phyloP scores from a whole-genome alignment of 2,329 filamentous ascomycete genomes.

The Ceratocystis ficicola region DNA sequence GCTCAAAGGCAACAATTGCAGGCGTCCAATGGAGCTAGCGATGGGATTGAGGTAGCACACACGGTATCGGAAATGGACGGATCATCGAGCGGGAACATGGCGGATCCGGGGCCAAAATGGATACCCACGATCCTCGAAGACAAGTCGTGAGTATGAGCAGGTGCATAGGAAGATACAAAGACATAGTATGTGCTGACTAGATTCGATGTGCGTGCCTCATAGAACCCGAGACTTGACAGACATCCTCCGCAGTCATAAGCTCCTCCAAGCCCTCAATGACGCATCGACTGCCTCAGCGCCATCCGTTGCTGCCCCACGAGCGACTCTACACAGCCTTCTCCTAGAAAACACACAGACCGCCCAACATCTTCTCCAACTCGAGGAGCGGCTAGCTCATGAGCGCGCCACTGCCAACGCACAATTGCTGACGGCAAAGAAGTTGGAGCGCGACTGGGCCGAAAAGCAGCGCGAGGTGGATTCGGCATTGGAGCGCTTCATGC shows the following conservation, averaged over 20 bases:
- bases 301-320: constrained; percentile 53
- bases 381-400: constrained; percentile 44
- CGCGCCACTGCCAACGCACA: constrained; percentile 66
- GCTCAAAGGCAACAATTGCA: background rate
- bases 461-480: constrained; percentile 84
- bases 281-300: constrained; percentile 56
- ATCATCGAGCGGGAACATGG: background rate
- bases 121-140: constrained; percentile 64
- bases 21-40: background rate
- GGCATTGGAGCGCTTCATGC: constrained; percentile 71
- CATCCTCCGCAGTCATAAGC: constrained; percentile 49
- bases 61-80: constrained; percentile 13
- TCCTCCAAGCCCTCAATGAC: constrained; percentile 65
- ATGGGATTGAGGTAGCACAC: background rate
- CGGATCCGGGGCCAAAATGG: constrained; percentile 60
- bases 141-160: constrained; percentile 53
- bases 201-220: constrained; percentile 20
- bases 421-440: constrained; percentile 67
- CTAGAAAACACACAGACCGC: constrained; percentile 61
- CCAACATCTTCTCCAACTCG: constrained; percentile 47
- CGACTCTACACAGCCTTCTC: constrained; percentile 52
- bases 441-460: constrained; percentile 84
- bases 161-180: background rate
- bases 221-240: constrained; percentile 69
- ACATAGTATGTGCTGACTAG: constrained; percentile 25